phyloP scores from a whole-genome alignment of 2,329 filamentous ascomycete genomes.

The Talaromyces piceae region DNA sequence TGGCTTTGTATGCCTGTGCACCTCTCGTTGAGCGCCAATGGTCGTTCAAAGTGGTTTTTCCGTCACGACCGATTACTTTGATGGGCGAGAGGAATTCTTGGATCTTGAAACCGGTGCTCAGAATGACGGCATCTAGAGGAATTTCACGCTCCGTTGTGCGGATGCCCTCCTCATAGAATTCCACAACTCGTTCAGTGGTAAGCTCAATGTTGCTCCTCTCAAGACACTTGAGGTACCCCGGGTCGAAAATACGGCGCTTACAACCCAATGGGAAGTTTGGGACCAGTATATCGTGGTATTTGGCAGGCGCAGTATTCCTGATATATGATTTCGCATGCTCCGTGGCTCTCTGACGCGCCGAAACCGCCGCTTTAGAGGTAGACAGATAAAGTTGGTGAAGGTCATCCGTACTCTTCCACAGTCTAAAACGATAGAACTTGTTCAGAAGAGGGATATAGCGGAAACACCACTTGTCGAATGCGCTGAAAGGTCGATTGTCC shows the following conservation, averaged over 20 bases:
- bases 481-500: constrained; percentile 5
- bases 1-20: constrained; percentile 7
- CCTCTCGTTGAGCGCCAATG: background rate
- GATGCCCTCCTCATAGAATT: background rate
- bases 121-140: constrained; percentile 18
- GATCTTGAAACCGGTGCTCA: constrained; percentile 27
- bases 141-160: background rate
- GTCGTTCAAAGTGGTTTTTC: background rate
- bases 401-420: no score
- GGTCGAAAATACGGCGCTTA: background rate
- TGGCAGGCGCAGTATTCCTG: background rate
- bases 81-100: background rate
- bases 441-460: constrained; percentile 5
- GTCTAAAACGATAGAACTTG: no score
- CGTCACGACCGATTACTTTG: background rate
- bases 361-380: no score
- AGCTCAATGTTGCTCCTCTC: background rate
- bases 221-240: background rate
- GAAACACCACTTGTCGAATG: constrained; percentile 9
- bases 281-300: background rate
- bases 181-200: background rate
- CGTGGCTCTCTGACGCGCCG: no score
- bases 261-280: background rate
- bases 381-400: no score
- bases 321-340: constrained; percentile 3